Percentiles rank a stretch among this genome's conserved stretches.
phyloP scores from a whole-genome alignment of 1,284 basidiomycete species.

The Psilocybe mexicana region DNA sequence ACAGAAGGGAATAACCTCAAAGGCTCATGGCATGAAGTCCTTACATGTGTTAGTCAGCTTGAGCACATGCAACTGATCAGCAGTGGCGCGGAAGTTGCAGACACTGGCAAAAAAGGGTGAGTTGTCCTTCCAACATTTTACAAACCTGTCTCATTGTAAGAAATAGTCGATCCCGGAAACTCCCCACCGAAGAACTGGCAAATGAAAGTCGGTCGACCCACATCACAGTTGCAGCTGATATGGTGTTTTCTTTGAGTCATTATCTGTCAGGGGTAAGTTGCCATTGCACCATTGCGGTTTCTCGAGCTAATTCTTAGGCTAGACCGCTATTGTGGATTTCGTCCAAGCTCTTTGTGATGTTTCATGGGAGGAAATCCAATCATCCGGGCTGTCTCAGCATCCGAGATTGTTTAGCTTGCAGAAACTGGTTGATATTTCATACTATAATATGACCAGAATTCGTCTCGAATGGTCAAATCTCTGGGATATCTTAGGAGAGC shows the following conservation, averaged over 20 bases:
- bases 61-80: slow-evolving; percentile 97
- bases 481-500: slow-evolving; percentile 97
- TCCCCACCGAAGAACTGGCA: slow-evolving; percentile 91
- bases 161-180: slow-evolving; percentile 60
- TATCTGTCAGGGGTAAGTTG: slow-evolving; percentile 86
- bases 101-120: slow-evolving; percentile 79
- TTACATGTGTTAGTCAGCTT: slow-evolving; percentile 94
- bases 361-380: slow-evolving; percentile 99
- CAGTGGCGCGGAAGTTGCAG: slow-evolving; percentile 82
- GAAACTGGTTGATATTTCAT: slow-evolving; percentile 98
- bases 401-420: slow-evolving; percentile 97
- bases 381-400: slow-evolving; percentile 89
- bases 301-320: slow-evolving; percentile 12
- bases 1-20: slow-evolving; percentile 94
- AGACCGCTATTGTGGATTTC: slow-evolving; percentile 98
- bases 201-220: slow-evolving; percentile 97
- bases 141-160: slow-evolving; percentile 13
- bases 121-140: slow-evolving; percentile 24
- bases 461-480: slow-evolving; percentile 98
- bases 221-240: slow-evolving; percentile 98
- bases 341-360: slow-evolving; percentile 96
- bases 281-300: slow-evolving; percentile 2
- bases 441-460: slow-evolving; percentile 99
- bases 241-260: slow-evolving; percentile 97
- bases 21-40: slow-evolving; percentile 93